Evolutionary conservation across 129 eudicot genomes (phyloP).

Genomic region (Escallonia rubra): DNA sequence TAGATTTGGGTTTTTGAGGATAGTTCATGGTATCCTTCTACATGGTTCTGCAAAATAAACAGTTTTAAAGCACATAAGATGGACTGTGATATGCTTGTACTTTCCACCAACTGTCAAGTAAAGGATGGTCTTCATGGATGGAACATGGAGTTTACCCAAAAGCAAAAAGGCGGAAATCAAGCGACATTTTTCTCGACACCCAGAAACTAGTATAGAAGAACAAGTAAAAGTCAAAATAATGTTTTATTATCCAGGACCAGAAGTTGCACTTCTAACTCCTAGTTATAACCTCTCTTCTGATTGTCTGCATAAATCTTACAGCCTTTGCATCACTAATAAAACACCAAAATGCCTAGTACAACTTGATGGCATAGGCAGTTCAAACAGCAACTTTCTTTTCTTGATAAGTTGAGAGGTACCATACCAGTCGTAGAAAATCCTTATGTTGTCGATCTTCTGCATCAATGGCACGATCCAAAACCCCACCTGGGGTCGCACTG

Average conservation of each 20-base stretch:
- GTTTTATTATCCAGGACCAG: no score
- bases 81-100: not conserved
- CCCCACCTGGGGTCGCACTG: slow-evolving; percentile 73
- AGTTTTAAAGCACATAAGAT: slow-evolving; percentile 1
- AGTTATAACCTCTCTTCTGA: no score
- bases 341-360: not conserved
- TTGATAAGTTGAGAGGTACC: not conserved
- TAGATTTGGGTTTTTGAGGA: slow-evolving; percentile 83
- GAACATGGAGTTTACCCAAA: not conserved
- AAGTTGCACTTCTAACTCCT: no score
- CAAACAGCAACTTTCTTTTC: not conserved
- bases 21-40: slow-evolving; percentile 83
- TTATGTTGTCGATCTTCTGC: slow-evolving; percentile 64
- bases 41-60: slow-evolving; percentile 52
- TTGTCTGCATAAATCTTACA: no score
- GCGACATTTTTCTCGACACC: no score
- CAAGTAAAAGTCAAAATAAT: no score
- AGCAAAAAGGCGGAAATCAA: not conserved
- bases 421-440: slow-evolving; percentile 77
- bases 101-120: not conserved
- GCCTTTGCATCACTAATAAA: not conserved
- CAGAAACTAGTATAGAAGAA: no score
- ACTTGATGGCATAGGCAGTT: not conserved
- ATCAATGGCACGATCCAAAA: slow-evolving; percentile 80
- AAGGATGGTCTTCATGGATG: not conserved